Conservation (phyloP, 2,329 filamentous ascomycete species). For the Fusarium sp. region DNA sequence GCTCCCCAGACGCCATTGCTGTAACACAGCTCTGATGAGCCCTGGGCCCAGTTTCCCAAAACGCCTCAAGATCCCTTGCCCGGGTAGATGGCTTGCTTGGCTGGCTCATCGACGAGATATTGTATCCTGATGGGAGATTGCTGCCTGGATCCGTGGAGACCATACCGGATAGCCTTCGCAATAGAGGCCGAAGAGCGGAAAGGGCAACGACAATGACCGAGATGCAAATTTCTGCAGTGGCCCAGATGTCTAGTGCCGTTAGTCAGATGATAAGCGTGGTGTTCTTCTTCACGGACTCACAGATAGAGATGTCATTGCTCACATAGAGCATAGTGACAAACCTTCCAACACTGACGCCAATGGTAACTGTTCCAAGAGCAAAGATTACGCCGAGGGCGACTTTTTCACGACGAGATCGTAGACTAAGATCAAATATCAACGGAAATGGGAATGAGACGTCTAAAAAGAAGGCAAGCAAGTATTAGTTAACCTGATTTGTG, state of each 20-base stretch:
- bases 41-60: slow-evolving; percentile 8
- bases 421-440: slow-evolving; percentile 27
- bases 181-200: slow-evolving; percentile 21
- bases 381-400: slow-evolving; percentile 33
- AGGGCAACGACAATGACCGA: slow-evolving; percentile 31
- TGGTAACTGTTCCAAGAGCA: slow-evolving; percentile 34
- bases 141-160: slow-evolving; percentile 4
- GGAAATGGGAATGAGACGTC: slow-evolving; percentile 39
- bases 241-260: slow-evolving; percentile 22
- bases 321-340: slow-evolving; percentile 30
- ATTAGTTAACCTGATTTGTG: not conserved
- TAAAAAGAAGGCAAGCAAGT: not conserved
- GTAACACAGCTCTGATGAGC: not conserved
- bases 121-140: slow-evolving; percentile 1
- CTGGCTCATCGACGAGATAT: not conserved
- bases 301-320: slow-evolving; percentile 22
- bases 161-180: slow-evolving; percentile 15
- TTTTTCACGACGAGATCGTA: slow-evolving; percentile 34
- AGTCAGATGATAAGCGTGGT: not conserved
- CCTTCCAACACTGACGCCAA: slow-evolving; percentile 36
- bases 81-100: not conserved
- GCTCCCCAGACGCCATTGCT: not conserved
- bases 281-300: not conserved
- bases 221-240: slow-evolving; percentile 26
- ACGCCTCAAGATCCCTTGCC: not conserved